Evolutionary conservation across 495 filamentous ascomycete species (phyloP), one percentile per base, ranked within the genome.

Genomic region (Hypomontagnella monticulosa): DNA sequence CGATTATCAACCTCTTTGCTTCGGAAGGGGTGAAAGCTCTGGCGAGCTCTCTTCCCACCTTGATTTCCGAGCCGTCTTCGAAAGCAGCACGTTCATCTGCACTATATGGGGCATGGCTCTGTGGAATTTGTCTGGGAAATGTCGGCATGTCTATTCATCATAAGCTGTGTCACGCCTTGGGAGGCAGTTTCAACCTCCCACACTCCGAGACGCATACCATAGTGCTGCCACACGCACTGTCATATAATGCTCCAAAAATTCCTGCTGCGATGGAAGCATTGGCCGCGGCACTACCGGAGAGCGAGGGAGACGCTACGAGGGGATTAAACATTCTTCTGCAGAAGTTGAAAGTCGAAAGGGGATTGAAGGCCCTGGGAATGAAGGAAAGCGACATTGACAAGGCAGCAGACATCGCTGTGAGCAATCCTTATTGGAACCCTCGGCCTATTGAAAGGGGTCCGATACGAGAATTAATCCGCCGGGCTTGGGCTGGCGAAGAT

Each of bases 131-230:
- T 59, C 78, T 89, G 0, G 87, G 88, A 14, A 83, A 80, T 66
- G 87, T 89, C 7, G 87, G 86, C 33, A 89, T 91, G 88, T 81
- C 86, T 12, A 81, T 91, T 14, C 88, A 91, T 70, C 88, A 90
- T 71, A 91, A 91, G 69, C 82, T 91, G 10, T 89, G 86, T 75
- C 88, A 91, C 71, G 86, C 85, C 0, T 79, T 89, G 10, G 88
- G 88, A 12, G 88, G 88, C 1, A 85, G 82, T 68, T 89, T 91
- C 76, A 87, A 86, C 56, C 82, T 91, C 6, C 87, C 88, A 0
- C 88, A 91, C 53, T 85, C 88, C 3, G 87, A 90, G 68, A 89
- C 87, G 0, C 88, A 91, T 71, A 89, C 86, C 0, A 87, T 88
- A 27, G 83, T 90, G 0, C 74, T 90, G 0, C 86, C 88, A 0